These are phyloP conservation scores for Vigna hirtella DNA, from an alignment of 306 rosid species.

Conservation along the genomic window DNA sequence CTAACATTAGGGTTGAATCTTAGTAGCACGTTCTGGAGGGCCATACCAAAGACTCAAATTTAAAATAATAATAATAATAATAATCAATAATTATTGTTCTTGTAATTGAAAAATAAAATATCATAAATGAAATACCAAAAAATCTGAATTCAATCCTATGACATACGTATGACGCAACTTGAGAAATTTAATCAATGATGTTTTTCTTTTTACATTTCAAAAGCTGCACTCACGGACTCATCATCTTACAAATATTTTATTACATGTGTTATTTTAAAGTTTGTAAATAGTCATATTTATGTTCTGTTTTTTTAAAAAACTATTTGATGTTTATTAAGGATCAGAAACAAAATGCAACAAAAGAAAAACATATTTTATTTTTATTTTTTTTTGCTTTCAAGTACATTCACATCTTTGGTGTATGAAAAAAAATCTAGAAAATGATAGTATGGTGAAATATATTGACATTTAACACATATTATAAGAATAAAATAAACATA, in stretches of 20 bases:
- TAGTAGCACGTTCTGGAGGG: not conserved
- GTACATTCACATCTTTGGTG: too few relatives aligned
- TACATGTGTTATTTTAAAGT: not conserved
- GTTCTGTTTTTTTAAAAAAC: too few relatives aligned
- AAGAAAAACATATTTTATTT: too few relatives aligned
- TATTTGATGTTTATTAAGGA: too few relatives aligned
- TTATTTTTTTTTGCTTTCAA: too few relatives aligned
- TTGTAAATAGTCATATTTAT: too few relatives aligned
- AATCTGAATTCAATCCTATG: not conserved
- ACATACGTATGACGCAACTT: not conserved
- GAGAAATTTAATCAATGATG: not conserved
- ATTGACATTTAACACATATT: too few relatives aligned
- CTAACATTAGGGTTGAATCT: not conserved
- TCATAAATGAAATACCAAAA: not conserved
- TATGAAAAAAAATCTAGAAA: too few relatives aligned
- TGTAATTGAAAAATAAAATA: not conserved
- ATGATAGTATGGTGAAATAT: too few relatives aligned
- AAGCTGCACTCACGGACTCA: not conserved
- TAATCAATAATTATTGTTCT: not conserved
- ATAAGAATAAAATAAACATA: too few relatives aligned
- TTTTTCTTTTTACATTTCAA: not conserved
- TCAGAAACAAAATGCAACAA: too few relatives aligned
- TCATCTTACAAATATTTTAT: not conserved
- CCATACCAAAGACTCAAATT: not conserved
- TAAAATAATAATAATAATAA: not conserved